These are phyloP conservation scores for Auriscalpium vulgare DNA, from an alignment of 768 basidiomycete species.

Conservation along the genomic window DNA sequence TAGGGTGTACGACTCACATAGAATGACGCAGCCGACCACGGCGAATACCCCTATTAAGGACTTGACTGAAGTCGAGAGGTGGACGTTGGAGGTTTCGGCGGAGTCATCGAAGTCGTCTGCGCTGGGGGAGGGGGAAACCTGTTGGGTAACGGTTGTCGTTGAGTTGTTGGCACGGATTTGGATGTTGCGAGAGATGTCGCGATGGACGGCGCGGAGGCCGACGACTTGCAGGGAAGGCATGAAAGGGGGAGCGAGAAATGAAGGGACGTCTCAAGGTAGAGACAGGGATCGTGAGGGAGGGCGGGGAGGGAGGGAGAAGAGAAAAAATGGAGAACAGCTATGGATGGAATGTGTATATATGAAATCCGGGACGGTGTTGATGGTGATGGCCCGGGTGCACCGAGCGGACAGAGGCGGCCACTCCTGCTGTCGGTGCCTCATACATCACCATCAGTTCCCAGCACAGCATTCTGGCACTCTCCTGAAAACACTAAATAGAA, in stretches of 20 bases:
- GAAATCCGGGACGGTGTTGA: too few species aligned
- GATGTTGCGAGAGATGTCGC: conserved; percentile 6
- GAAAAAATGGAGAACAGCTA: neutral
- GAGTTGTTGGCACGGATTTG: neutral
- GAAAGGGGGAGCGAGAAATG: conserved; percentile 4
- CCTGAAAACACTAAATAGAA: too few species aligned
- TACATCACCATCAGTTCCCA: too few species aligned
- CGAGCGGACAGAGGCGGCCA: too few species aligned
- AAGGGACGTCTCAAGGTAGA: conserved; percentile 3
- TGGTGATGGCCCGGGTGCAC: too few species aligned
- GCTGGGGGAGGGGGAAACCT: neutral
- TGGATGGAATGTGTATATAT: neutral
- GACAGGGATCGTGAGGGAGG: conserved; percentile 12
- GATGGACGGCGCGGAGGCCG: conserved; percentile 2
- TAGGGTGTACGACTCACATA: conserved; percentile 13
- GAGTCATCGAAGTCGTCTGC: neutral
- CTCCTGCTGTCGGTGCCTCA: too few species aligned
- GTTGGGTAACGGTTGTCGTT: neutral
- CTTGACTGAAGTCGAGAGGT: conserved; percentile 17
- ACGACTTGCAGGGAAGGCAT: conserved; percentile 1
- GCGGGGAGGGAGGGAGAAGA: conserved; percentile 14
- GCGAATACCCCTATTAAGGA: conserved; percentile 18
- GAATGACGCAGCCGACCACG: conserved; percentile 20
- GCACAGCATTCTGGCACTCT: too few species aligned
- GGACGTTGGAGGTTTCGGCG: neutral